Conservation (phyloP, 805 yeast genomes). For the Diddensiella transvaalensis region DNA sequence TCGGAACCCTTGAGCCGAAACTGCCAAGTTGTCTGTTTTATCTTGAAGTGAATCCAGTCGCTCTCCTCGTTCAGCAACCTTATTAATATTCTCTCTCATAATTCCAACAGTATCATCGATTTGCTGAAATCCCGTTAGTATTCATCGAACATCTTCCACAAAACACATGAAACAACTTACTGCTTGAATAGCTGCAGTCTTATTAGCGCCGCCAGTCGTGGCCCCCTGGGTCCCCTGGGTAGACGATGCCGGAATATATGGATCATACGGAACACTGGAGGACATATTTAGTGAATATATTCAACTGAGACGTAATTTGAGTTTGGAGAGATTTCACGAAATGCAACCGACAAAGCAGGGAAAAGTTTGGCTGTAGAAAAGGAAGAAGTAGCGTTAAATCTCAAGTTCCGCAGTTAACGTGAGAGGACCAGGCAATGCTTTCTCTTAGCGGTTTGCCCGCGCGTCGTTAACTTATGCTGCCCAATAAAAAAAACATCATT, state of each 20-base stretch:
- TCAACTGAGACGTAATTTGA: not conserved
- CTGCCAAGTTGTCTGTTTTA: slow-evolving; percentile 88
- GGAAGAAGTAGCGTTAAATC: too few relatives aligned
- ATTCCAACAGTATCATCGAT: slow-evolving; percentile 95
- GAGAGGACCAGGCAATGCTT: too few relatives aligned
- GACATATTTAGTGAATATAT: slow-evolving; percentile 45
- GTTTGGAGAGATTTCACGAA: not conserved
- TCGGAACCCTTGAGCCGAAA: slow-evolving; percentile 89
- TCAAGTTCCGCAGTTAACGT: too few relatives aligned
- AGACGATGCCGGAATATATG: slow-evolving; percentile 64
- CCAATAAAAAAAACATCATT: too few relatives aligned
- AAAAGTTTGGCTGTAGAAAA: too few relatives aligned
- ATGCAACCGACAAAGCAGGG: too few relatives aligned
- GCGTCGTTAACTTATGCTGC: too few relatives aligned
- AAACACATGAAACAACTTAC: slow-evolving; percentile 40
- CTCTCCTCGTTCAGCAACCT: slow-evolving; percentile 93
- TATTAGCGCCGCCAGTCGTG: slow-evolving; percentile 45
- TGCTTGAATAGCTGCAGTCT: slow-evolving; percentile 81
- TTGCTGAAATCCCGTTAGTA: slow-evolving; percentile 47
- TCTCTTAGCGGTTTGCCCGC: too few relatives aligned
- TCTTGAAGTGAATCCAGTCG: slow-evolving; percentile 87
- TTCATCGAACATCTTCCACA: not conserved
- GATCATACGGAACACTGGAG: slow-evolving; percentile 80
- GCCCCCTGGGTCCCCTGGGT: slow-evolving; percentile 22
- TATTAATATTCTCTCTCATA: slow-evolving; percentile 95